phyloP scores from a whole-genome alignment of 352 stramenopile genomes.

The Pythium folliculosum region DNA sequence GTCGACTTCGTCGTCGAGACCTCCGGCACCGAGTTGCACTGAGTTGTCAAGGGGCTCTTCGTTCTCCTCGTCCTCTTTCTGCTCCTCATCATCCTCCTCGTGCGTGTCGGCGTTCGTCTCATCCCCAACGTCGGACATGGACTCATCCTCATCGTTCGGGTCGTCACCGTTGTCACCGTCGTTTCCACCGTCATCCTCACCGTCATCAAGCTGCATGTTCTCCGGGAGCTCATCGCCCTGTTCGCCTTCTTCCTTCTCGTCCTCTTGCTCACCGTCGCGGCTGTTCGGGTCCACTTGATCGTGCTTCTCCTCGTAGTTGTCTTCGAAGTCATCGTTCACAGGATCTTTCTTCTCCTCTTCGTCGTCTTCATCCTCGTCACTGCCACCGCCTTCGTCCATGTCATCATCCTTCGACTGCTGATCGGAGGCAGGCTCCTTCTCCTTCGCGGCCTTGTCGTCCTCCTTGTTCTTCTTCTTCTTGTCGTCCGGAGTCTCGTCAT shows the following conservation, averaged over 20 bases:
- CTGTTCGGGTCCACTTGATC: conserved; percentile 42
- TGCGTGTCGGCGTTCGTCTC: conserved; percentile 39
- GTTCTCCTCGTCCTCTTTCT: conserved; percentile 66
- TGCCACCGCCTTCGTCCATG: conserved; percentile 43
- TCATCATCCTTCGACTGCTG: conserved; percentile 49
- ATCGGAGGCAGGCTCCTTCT: conserved; percentile 80
- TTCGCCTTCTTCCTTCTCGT: conserved; percentile 47
- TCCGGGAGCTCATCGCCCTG: conserved; percentile 77
- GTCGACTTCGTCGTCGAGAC: conserved; percentile 69
- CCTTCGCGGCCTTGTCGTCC: conserved; percentile 47
- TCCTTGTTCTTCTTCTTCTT: conserved; percentile 88
- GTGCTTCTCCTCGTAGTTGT: conserved; percentile 61
- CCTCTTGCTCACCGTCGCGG: conserved; percentile 45
- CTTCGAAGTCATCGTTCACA: conserved; percentile 80
- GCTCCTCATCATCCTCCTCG: conserved; percentile 55
- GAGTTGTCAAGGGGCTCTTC: conserved; percentile 69
- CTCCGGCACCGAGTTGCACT: conserved; percentile 69
- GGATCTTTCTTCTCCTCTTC: conserved; percentile 65
- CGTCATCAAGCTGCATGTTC: conserved; percentile 88
- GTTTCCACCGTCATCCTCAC: conserved; percentile 47
- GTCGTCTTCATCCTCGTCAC: conserved; percentile 65
- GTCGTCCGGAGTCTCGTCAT: conserved; percentile 37
- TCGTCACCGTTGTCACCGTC: conserved; percentile 33
- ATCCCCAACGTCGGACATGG: conserved; percentile 51
- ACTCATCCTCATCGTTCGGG: conserved; percentile 47